These are phyloP conservation scores for Cryptococcus sp. DNA, from an alignment of 1,284 basidiomycete species.

Conservation along the genomic window DNA sequence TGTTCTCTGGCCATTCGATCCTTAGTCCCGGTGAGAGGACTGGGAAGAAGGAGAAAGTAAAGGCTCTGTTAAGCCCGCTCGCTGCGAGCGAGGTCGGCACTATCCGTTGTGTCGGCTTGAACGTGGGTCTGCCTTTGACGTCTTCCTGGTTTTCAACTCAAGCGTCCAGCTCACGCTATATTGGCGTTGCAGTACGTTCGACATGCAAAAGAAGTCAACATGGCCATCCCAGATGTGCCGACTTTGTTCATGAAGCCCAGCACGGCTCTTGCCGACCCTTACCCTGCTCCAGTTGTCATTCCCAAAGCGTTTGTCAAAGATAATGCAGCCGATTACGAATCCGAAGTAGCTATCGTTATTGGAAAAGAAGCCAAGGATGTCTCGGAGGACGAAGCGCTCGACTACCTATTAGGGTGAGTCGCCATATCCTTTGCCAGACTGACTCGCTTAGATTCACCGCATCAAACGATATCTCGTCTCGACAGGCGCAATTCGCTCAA, in stretches of 20 bases:
- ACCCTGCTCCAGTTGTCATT: conserved; percentile 38
- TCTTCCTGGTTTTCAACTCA: neutral
- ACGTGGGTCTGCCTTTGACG: conserved; percentile 32
- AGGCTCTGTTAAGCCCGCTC: conserved; percentile 47
- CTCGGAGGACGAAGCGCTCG: conserved; percentile 70
- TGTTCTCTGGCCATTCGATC: conserved; percentile 41
- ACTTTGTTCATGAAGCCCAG: conserved; percentile 48
- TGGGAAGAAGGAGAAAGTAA: conserved; percentile 37
- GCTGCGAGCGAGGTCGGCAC: conserved; percentile 42
- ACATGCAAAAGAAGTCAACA: conserved; percentile 50
- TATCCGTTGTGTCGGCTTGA: conserved; percentile 49
- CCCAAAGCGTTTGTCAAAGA: conserved; percentile 61
- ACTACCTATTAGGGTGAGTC: conserved; percentile 71
- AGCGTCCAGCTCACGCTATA: conserved; percentile 1
- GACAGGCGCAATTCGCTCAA: conserved; percentile 26
- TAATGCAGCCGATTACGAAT: conserved; percentile 80
- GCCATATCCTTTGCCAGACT: conserved; percentile 43
- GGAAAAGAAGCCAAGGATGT: conserved; percentile 79
- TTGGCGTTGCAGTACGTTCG: conserved; percentile 40
- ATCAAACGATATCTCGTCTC: conserved; percentile 52
- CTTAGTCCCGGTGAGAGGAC: conserved; percentile 45
- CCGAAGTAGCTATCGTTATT: conserved; percentile 82
- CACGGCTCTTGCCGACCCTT: conserved; percentile 40
- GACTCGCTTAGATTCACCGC: conserved; percentile 43
- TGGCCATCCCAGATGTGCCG: conserved; percentile 40